Base-by-base conservation (phyloP, 257 asterid species). In the Solanum peruvianum region DNA sequence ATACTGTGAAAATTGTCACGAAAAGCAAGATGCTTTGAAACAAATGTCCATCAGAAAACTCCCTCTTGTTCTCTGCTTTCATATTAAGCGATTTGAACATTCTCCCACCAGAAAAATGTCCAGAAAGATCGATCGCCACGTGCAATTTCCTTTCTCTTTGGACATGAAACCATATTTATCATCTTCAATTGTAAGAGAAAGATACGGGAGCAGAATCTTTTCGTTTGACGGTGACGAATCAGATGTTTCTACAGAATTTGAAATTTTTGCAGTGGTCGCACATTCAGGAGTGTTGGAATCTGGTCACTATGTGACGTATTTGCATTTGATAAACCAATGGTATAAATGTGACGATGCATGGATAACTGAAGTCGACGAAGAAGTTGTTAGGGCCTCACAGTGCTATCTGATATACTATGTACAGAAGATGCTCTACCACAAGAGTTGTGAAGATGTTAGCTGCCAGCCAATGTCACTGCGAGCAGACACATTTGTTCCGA, bases 341-440 rank as follows among this genome's bases (percentile, higher is more conserved):
- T 96, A 92, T 91, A 96, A 96, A 88, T 96, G 98, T 76, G 98
- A 96, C 18, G 98, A 96, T 85, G 96, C 98, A 1, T 95, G 99
- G 99, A 92, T 96, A 81, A 94, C 93, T 87, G 91, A 80, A 82
- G 99, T 96, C 29, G 89, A 92, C 60, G 98, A 94, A 64, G 92
- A 88, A 67, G 86, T 91, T 45, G 98, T 96, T 45, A 91, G 99
- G 92, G 92, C 97, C n/a, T 94, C 98, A 29, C 99, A 96, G 88
- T 96, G 98, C 4, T 96, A 96, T 88, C 94, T 96, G 98, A 93
- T 96, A 91, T 93, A 93, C 87, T 96, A 96, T 77, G 99, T 96
- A 90, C 99, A 96, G 88, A 96, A 94, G 87, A 96, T 90, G 97
- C 91, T 94, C 60, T 92, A 93, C 84, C 95, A 95, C 90, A 91